Base-by-base conservation (phyloP, 805 yeast genomes). In the Lipomyces sp. region DNA sequence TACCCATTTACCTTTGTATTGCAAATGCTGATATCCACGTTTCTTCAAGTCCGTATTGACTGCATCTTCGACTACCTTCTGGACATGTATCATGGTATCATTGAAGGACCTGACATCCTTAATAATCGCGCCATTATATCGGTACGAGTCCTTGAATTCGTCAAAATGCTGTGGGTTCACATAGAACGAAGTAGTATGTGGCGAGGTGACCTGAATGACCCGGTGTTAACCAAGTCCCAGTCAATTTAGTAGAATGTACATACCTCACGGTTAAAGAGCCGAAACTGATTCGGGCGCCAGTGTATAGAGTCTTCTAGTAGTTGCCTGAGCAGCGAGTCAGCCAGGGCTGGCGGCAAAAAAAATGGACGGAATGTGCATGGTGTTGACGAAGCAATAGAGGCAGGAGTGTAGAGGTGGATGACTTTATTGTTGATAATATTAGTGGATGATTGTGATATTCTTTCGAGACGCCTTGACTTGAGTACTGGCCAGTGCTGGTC, bases 261-360 rank as follows among this genome's bases (percentile, higher is more conserved):
- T 42, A 42, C 48, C 60, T 80, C 75, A 18, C 87, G 84, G 1
- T 88, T 92, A 70, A 88, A 89, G 8, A 90, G 77, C 64, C 84
- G 81, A 73, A 90, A 90, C 69, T 81, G 78, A 32, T 82, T 80
- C 7, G 78, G 75, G 0, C 69, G 71, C 78, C 86, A 85, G 0
- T 69, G 63, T 0, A 78, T 71, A 4, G 80, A 75, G 48, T 83
- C 85, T 0, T 78, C 74, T 66, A 84, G 64, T 13, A 88, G 77
- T 24, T 80, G 78, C 11, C 72, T 62, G 1, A 87, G 75, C 1
- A 88, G 72, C 0, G 71, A 70, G 37, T 84, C 80, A 0, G 91
- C 85, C 7, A 85, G 65, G 0, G 81, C 79, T 0, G 75, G 65
- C 0, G 90, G 88, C 2, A 90, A 76, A 53, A 87, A 85, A 67